These are phyloP conservation scores for Pouteria campechiana DNA, from an alignment of 179 eudicot genomes.

Conservation along the genomic window DNA sequence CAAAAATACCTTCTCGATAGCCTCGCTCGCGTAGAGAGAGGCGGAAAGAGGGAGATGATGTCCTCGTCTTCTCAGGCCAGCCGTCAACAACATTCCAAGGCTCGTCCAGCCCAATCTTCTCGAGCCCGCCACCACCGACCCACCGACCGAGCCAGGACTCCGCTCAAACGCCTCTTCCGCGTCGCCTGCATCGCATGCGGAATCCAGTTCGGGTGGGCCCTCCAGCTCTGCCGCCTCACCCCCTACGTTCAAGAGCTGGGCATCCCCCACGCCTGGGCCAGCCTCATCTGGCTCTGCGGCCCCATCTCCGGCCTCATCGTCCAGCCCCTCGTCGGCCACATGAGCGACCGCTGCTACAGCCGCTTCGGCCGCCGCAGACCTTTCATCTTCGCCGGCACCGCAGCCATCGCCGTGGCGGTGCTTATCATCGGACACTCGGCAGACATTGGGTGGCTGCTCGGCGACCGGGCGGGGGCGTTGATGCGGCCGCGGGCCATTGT, in stretches of 20 bases:
- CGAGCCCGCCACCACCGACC: constrained; percentile 2
- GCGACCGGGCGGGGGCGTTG: constrained; percentile 35
- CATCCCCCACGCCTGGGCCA: constrained; percentile 56
- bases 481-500: constrained; percentile 55
- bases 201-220: constrained; percentile 79
- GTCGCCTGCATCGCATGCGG: constrained; percentile 85
- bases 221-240: constrained; percentile 64
- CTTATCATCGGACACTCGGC: constrained; percentile 57
- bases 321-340: constrained; percentile 75
- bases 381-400: constrained; percentile 52
- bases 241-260: constrained; percentile 77
- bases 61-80: too few species aligned
- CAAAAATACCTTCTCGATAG: too few species aligned
- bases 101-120: too few species aligned
- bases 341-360: constrained; percentile 56
- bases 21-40: too few species aligned
- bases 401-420: constrained; percentile 27
- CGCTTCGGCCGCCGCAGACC: constrained; percentile 84
- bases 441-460: constrained; percentile 69
- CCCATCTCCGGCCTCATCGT: constrained; percentile 80
- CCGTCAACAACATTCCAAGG: too few species aligned
- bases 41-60: too few species aligned
- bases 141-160: too few species aligned
- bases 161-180: constrained; percentile 20
- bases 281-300: constrained; percentile 80